Evolutionary conservation across 805 yeast species (phyloP).

Genomic region (Grigorovia humatica): DNA sequence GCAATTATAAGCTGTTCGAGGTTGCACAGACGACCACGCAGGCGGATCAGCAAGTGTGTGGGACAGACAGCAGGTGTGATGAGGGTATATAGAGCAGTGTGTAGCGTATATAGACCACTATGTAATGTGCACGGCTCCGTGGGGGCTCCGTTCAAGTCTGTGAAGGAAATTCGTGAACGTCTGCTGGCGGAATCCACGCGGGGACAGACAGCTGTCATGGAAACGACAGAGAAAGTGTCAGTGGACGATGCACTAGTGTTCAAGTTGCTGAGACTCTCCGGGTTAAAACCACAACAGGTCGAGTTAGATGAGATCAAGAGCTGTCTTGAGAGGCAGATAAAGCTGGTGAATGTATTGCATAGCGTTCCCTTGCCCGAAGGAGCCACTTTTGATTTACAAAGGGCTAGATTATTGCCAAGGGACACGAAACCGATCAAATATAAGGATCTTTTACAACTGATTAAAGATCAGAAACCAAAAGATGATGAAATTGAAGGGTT

Average conservation of each 20-base stretch:
- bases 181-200: conserved; percentile 2
- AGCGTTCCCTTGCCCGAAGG: conserved; percentile 11
- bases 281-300: conserved; percentile 29
- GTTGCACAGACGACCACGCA: neutral
- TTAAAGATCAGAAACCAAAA: conserved; percentile 16
- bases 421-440: conserved; percentile 21
- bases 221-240: neutral
- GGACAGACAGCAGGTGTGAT: neutral
- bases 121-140: neutral
- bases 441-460: conserved; percentile 22
- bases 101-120: neutral
- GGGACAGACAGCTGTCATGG: neutral
- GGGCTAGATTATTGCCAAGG: conserved; percentile 26
- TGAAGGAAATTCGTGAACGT: conserved; percentile 22
- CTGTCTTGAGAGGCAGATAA: conserved; percentile 38
- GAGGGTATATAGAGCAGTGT: neutral
- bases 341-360: conserved; percentile 39
- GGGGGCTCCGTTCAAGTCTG: neutral
- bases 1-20: neutral
- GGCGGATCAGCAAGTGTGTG: neutral
- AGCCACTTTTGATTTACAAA: neutral
- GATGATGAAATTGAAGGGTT: conserved; percentile 34
- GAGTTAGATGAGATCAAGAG: conserved; percentile 26
- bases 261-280: conserved; percentile 39
- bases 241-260: conserved; percentile 6